Base-by-base conservation (phyloP, 768 basidiomycete genomes). In the Trametes maxima region DNA sequence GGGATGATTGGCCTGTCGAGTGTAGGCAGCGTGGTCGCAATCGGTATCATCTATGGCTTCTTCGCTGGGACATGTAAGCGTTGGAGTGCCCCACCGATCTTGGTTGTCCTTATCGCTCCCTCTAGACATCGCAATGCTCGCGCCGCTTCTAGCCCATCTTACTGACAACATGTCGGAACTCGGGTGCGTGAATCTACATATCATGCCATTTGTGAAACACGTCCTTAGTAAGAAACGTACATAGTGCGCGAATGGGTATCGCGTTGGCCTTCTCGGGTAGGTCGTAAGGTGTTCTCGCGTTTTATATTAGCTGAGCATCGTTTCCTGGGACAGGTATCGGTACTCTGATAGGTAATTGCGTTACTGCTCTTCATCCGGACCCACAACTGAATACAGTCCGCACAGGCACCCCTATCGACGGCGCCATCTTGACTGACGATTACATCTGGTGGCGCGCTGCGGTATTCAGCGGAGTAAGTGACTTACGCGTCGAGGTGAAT, bases 401-500 rank as follows among this genome's bases (percentile, higher is more conserved):
- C 21, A 22, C 45, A 12, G 83, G 84, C 3, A 82, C 80, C 53
- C 85, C 84, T 0, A 78, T 86, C 48, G 77, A 78, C 24, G 84
- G 84, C 17, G 81, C 81, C 0, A 66, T 85, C 17, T 70, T 83
- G 33, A 75, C 77, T 11, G 40, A 42, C 28, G 42, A 65, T 65
- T 77, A 64, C 50, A 44, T 48, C 19, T 68, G 66, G 68, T 67
- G 62, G 73, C 35, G 80, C 76, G 45, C 69, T 5, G 62, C 65
- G 13, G 33, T 70, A n/a, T 70, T 68, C 54, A 62, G 59, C 37
- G 67, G 69, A 19, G 69, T 70, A 52, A n/a, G 69, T 60, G n/a
- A 36, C n/a, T 7, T n/a, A 36, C n/a, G 3, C 7, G 4, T 14
- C 45, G 25, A n/a, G n/a, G n/a, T n/a, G n/a, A n/a, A n/a, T n/a